These are phyloP conservation scores for Pythium insidiosum DNA, from an alignment of 352 stramenopile species.

Conservation along the genomic window DNA sequence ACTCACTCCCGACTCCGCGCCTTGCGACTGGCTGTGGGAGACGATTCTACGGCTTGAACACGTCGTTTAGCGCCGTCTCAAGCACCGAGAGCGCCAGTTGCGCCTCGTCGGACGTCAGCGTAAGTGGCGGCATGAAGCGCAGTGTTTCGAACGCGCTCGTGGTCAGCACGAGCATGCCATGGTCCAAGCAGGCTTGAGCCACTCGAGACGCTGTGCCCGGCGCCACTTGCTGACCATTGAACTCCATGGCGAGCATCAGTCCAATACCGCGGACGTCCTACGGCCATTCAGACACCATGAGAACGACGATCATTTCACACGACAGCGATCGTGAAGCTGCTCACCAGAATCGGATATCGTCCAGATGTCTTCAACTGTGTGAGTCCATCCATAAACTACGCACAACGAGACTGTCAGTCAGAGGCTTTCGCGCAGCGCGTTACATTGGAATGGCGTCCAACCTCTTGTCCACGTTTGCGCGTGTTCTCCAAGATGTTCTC, in stretches of 20 bases:
- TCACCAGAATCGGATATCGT: conserved; percentile 74
- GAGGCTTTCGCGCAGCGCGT: too few relatives aligned
- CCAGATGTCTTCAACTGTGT: conserved; percentile 63
- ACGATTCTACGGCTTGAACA: conserved; percentile 19
- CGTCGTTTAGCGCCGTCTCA: conserved; percentile 33
- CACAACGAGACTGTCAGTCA: too few relatives aligned
- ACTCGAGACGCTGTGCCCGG: conserved; percentile 68
- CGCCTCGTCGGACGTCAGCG: conserved; percentile 71
- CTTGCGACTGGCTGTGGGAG: too few relatives aligned
- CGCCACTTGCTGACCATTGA: conserved; percentile 45
- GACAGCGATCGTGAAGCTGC: too few relatives aligned
- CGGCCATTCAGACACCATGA: too few relatives aligned
- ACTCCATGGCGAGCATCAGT: conserved; percentile 91
- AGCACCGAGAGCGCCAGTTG: conserved; percentile 25
- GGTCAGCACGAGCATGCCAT: conserved; percentile 89
- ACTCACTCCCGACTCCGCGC: too few relatives aligned
- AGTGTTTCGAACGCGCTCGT: conserved; percentile 89
- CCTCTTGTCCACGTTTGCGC: conserved; percentile 33
- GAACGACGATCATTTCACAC: too few relatives aligned
- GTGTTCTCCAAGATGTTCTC: conserved; percentile 88
- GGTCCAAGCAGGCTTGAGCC: conserved; percentile 70
- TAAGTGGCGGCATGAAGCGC: conserved; percentile 90
- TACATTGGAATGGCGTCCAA: too few relatives aligned
- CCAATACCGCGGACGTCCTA: conserved; percentile 89
- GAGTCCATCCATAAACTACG: conserved; percentile 73